phyloP scores from a whole-genome alignment of 2,329 filamentous ascomycete species.

The Claviceps cyperi region DNA sequence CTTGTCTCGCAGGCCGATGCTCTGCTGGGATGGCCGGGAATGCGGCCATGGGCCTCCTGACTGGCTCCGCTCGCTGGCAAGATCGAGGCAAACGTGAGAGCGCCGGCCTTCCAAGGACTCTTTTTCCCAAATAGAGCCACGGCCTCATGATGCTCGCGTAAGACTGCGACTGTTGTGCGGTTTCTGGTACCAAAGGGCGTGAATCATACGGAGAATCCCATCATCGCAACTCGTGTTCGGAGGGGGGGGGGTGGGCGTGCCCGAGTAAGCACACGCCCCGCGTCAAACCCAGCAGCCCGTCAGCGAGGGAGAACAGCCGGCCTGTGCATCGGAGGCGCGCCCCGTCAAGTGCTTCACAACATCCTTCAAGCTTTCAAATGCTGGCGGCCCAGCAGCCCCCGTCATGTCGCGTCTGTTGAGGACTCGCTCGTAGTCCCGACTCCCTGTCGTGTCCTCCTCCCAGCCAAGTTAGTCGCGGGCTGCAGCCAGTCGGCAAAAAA shows the following conservation, averaged over 20 bases:
- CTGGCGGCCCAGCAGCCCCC: no score
- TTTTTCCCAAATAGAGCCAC: neutral
- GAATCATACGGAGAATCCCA: neutral
- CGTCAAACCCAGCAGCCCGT: neutral
- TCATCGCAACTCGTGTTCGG: slow-evolving; percentile 2
- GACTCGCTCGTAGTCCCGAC: neutral
- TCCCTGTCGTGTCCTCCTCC: neutral
- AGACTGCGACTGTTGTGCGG: neutral
- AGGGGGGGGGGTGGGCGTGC: slow-evolving; percentile 1
- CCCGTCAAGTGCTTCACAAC: neutral
- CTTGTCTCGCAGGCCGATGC: neutral
- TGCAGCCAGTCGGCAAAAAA: neutral
- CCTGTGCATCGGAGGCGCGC: neutral
- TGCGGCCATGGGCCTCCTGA: neutral
- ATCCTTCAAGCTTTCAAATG: no score
- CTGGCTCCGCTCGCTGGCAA: neutral
- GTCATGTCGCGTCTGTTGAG: no score
- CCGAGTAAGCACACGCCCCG: neutral
- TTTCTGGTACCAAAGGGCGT: neutral
- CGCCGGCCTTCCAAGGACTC: no score
- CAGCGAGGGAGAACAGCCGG: neutral
- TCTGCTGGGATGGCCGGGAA: neutral
- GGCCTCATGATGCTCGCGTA: neutral
- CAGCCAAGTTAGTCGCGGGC: no score
- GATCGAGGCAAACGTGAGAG: neutral